Base-by-base conservation (phyloP, 1,284 basidiomycete genomes). In the Neonothopanus nambi region DNA sequence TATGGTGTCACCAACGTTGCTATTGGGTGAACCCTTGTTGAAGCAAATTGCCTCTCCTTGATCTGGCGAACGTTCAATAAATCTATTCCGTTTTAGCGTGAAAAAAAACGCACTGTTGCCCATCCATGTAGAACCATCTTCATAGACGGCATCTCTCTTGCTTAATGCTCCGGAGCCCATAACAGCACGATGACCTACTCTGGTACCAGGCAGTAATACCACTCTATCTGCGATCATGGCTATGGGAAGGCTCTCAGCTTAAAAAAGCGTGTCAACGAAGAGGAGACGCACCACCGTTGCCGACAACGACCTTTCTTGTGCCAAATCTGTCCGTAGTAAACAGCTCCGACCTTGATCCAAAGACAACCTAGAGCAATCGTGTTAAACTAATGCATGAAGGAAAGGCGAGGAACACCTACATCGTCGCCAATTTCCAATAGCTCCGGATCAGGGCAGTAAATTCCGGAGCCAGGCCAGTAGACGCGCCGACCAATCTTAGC, bases 161-260 rank as follows among this genome's bases (percentile, higher is more conserved):
- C 70, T 70, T 36, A 77, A 65, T 3, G 76, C 68, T 30, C 76
- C 76, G 12, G 76, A 74, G 18, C 75, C 76, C 73, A 78, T 77
- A 20, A 77, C 71, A 6, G 75, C 69, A 20, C 69, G 63, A 37
- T 62, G 55, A 7, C 76, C 75, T 35, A 78, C 67, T 2, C 62
- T 64, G n/a, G 70, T 70, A 17, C 71, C 71, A 26, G 76, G 76
- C 8, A 77, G 66, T 12, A 78, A 63, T 5, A 78, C 70, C 15
- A 75, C 73, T 9, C 76, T 71, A 60, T 78, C 77, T 13, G 76
- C 76, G 38, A 78, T 73, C 76, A 78, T 78, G 28, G 75, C 76
- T 73, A 46, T 8, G 50, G 42, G 20, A 21, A 4, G n/a, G 28
- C n/a, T 20, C 11, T 36, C 12, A 51, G 30, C 23, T 36, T 12